These are phyloP conservation scores for Colletotrichum acutatum DNA, from an alignment of 2,329 filamentous ascomycete genomes.

Conservation along the genomic window DNA sequence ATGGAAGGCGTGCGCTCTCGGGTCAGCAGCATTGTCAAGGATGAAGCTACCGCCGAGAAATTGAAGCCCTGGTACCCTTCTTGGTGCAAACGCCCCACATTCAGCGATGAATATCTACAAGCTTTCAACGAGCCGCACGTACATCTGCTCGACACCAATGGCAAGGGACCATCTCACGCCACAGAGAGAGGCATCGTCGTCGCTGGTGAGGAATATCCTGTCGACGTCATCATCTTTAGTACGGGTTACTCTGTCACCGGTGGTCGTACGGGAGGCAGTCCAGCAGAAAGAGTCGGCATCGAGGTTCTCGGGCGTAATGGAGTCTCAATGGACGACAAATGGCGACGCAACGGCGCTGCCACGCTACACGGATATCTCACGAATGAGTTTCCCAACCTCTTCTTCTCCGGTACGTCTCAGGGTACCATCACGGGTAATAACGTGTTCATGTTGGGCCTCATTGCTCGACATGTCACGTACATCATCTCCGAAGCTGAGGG, in stretches of 20 bases:
- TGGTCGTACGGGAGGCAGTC: constrained; percentile 18
- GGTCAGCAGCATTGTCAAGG: constrained; percentile 59
- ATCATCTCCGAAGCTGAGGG: constrained; percentile 42
- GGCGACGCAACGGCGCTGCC: constrained; percentile 6
- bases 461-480: constrained; percentile 55
- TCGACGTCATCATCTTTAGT: constrained; percentile 47
- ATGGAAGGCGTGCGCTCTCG: constrained; percentile 56
- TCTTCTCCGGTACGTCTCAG: constrained; percentile 30
- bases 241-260: constrained; percentile 29
- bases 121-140: constrained; percentile 69
- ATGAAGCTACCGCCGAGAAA: constrained; percentile 58
- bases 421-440: not conserved
- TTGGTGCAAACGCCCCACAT: constrained; percentile 72
- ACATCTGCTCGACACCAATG: constrained; percentile 53
- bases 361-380: constrained; percentile 37
- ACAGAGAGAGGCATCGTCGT: constrained; percentile 57
- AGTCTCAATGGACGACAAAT: constrained; percentile 35
- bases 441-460: constrained; percentile 39
- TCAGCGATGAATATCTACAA: constrained; percentile 68
- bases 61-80: constrained; percentile 69
- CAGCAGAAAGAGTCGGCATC: constrained; percentile 27
- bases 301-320: constrained; percentile 32
- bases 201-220: constrained; percentile 56
- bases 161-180: constrained; percentile 60
- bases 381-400: constrained; percentile 38